Conservation (phyloP, 2,329 filamentous ascomycete species). For the Sarocladium oryzae region DNA sequence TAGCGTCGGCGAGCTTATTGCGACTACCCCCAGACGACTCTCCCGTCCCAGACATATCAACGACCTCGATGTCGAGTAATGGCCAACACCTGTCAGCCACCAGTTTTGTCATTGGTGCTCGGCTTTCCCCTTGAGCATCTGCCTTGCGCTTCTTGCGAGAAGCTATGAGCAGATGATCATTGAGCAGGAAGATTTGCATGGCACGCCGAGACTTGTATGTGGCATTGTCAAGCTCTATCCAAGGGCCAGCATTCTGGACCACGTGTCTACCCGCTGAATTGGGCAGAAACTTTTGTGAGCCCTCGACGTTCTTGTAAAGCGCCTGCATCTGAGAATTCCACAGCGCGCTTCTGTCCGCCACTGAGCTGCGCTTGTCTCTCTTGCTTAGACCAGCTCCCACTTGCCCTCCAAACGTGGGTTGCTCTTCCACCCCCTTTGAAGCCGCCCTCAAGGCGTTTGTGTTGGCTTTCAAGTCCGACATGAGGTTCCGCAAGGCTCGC, state of each 20-base stretch:
- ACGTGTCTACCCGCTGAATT: conserved; percentile 89
- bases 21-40: conserved; percentile 42
- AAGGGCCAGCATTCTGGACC: conserved; percentile 82
- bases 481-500: conserved; percentile 80
- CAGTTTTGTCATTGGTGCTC: conserved; percentile 62
- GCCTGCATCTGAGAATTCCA: conserved; percentile 67
- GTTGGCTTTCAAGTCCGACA: conserved; percentile 84
- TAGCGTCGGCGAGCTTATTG: conserved; percentile 71
- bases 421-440: conserved; percentile 44
- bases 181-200: conserved; percentile 87
- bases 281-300: conserved; percentile 93
- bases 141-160: conserved; percentile 87
- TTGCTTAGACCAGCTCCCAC: conserved; percentile 54
- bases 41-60: conserved; percentile 70
- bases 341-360: conserved; percentile 60
- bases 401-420: conserved; percentile 42
- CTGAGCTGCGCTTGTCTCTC: conserved; percentile 81
- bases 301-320: conserved; percentile 95
- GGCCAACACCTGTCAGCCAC: conserved; percentile 95
- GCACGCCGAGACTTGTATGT: conserved; percentile 90
- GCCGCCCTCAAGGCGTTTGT: conserved; percentile 58
- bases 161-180: conserved; percentile 88
- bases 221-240: conserved; percentile 95
- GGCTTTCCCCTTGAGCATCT: conserved; percentile 50
- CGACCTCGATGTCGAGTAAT: conserved; percentile 83